These are phyloP conservation scores for Psidium friedrichsthalianum DNA, from an alignment of 345 rosid species.

Conservation along the genomic window DNA sequence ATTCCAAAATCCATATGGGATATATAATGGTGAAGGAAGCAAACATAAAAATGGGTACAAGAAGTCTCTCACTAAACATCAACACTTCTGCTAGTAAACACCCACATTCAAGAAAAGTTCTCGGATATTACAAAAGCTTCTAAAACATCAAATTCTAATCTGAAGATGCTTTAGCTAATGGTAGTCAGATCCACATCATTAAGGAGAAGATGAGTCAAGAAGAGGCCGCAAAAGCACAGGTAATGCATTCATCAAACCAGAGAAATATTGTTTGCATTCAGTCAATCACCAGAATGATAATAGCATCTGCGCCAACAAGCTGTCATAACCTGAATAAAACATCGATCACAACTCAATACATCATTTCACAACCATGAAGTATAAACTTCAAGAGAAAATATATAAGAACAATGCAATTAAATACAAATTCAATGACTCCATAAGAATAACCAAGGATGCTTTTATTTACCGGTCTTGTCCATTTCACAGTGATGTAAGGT, in stretches of 20 bases:
- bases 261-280: slow-evolving; percentile 66
- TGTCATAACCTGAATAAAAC: slow-evolving; percentile 93
- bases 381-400: background rate
- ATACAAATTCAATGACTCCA: background rate
- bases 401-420: background rate
- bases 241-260: slow-evolving; percentile 77
- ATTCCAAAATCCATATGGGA: background rate
- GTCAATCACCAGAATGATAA: slow-evolving; percentile 84
- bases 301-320: slow-evolving; percentile 90
- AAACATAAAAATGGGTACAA: background rate
- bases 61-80: background rate
- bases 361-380: slow-evolving; percentile 24
- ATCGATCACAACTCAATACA: slow-evolving; percentile 67
- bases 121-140: slow-evolving; percentile 20
- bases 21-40: background rate
- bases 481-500: background rate
- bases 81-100: background rate
- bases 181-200: slow-evolving; percentile 50
- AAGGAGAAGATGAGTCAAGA: slow-evolving; percentile 43
- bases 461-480: background rate
- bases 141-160: slow-evolving; percentile 32
- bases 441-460: background rate
- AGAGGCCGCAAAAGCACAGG: slow-evolving; percentile 48
- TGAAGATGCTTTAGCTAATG: slow-evolving; percentile 36
- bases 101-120: slow-evolving; percentile 15